These are phyloP conservation scores for Mollisiaceae sp. DNA, from an alignment of 2,329 filamentous ascomycete genomes.

Conservation along the genomic window DNA sequence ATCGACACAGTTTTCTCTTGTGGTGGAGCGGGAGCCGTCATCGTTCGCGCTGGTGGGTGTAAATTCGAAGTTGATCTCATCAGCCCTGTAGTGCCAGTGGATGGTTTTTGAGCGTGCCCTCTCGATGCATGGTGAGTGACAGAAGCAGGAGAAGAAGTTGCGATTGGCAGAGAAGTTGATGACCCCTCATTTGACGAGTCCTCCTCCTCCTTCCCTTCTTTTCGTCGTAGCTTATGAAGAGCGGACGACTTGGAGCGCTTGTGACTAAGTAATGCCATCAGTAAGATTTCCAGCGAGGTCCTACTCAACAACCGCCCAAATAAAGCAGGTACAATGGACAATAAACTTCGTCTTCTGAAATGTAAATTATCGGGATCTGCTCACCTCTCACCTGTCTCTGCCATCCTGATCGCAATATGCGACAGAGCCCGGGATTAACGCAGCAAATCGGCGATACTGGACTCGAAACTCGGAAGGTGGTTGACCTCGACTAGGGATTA, in stretches of 20 bases:
- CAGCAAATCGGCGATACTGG: constrained; percentile 12
- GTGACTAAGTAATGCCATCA: constrained; percentile 38
- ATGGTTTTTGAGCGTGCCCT: constrained; percentile 37
- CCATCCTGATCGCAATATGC: constrained; percentile 10
- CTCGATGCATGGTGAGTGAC: constrained; percentile 34
- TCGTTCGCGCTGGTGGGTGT: constrained; percentile 25
- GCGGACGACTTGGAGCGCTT: constrained; percentile 61
- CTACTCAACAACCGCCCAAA: neutral
- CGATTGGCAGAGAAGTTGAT: constrained; percentile 35
- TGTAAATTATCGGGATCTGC: constrained; percentile 5
- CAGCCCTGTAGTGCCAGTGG: constrained; percentile 38
- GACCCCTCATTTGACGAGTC: constrained; percentile 39
- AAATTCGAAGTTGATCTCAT: constrained; percentile 39
- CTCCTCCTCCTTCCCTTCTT: constrained; percentile 44
- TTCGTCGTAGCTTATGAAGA: constrained; percentile 58
- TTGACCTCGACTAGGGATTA: constrained; percentile 7
- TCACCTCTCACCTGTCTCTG: constrained; percentile 17
- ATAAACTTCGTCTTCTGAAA: neutral
- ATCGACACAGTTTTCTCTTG: constrained; percentile 58
- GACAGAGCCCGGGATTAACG: neutral
- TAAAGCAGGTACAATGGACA: neutral
- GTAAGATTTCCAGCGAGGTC: constrained; percentile 8
- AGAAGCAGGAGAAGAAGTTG: constrained; percentile 33
- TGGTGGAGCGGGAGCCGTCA: constrained; percentile 23
- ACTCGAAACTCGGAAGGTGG: constrained; percentile 12